Base-by-base conservation (phyloP, 1,284 basidiomycete genomes). In the Cystodermella granulosa region DNA sequence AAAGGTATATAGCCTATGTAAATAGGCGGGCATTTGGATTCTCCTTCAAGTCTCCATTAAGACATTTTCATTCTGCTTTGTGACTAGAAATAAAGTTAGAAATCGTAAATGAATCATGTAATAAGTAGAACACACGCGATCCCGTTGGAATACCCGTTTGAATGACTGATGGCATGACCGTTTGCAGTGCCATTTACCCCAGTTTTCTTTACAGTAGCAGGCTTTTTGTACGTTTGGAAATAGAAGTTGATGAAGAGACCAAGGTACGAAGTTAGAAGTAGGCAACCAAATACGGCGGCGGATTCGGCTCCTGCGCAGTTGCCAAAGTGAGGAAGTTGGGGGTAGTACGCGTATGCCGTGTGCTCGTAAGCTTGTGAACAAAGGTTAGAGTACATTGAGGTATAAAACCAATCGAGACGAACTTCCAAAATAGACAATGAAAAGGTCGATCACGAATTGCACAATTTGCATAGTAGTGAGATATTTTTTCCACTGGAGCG, bases 381-480 rank as follows among this genome's bases (percentile, higher is more conserved):
- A 46, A 45, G 34, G 54, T 38, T n/a, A 38, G 47, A 59, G 40
- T 57, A 54, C 40, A 52, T 49, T 39, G 42, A 26, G 22, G 24
- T 16, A 21, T 23, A 21, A 28, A 43, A 18, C 24, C 40, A 42
- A 39, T 46, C 46, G 42, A 50, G 31, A 83, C 91, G 57, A 62
- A 91, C 92, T 93, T 61, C 89, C 92, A 59, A 93, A 95, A 77
- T 94, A 97, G 55, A 93, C 89, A 53, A 87, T 72, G 65, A 80
- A 80, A 31, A 97, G 72, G 70, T 97, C 93, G 58, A 97, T 85
- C 54, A 97, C 68, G 63, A 97, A 97, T 71, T 97, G 94, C 34
- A 78, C 80, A 62, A 99, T 98, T 73, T 99, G 96, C 80, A 96
- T 86, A 31, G 81, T 83, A 40, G 95, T 98, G 54, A 98, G 73